These are phyloP conservation scores for Coprinopsis sp. DNA, from an alignment of 768 basidiomycete genomes.

Conservation along the genomic window DNA sequence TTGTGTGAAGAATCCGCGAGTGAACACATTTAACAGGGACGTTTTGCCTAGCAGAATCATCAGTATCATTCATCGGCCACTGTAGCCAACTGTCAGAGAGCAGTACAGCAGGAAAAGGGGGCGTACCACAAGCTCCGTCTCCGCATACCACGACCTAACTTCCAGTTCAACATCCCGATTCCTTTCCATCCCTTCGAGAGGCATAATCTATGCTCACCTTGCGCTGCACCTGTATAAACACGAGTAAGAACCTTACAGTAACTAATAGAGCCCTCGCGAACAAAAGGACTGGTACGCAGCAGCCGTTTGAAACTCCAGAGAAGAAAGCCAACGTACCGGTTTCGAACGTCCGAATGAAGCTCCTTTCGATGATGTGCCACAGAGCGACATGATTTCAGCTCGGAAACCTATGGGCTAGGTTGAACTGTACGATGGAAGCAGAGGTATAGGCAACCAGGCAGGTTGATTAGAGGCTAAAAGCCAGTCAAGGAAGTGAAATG, in stretches of 20 bases:
- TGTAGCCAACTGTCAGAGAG: not conserved
- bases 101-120: slow-evolving; percentile 18
- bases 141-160: slow-evolving; percentile 80
- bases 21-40: slow-evolving; percentile 83
- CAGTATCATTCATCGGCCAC: not conserved
- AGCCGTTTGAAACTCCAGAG: no score
- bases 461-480: no score
- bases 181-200: not conserved
- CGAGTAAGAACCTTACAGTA: slow-evolving; percentile 6
- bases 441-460: not conserved
- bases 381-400: slow-evolving; percentile 42
- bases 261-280: no score
- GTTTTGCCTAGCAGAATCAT: slow-evolving; percentile 60
- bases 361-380: slow-evolving; percentile 48
- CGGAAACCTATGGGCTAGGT: not conserved
- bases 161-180: slow-evolving; percentile 8
- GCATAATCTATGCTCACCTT: slow-evolving; percentile 29
- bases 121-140: slow-evolving; percentile 91
- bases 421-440: not conserved
- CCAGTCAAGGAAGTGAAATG: no score
- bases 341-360: slow-evolving; percentile 53
- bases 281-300: no score
- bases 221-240: slow-evolving; percentile 36
- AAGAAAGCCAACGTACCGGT: slow-evolving; percentile 36
- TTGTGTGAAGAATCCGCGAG: slow-evolving; percentile 89